Conservation (phyloP, 768 basidiomycete species). For the Boletus sensibilis region DNA sequence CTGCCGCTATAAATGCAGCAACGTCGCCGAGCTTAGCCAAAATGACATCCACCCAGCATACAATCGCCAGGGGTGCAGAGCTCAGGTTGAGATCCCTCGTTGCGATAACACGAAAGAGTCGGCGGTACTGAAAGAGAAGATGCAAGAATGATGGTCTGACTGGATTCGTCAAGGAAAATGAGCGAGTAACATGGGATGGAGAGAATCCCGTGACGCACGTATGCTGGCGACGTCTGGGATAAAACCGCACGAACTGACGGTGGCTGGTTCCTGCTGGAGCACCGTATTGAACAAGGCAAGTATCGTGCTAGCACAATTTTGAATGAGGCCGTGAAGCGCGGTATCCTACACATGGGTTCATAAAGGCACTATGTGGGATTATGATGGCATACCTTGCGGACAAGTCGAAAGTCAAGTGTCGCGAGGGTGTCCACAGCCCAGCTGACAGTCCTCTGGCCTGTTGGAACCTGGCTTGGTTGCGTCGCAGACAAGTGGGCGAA, state of each 20-base stretch:
- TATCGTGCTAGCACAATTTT: conserved; percentile 34
- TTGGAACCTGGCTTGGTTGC: background rate
- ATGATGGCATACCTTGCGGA: conserved; percentile 26
- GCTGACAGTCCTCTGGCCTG: conserved; percentile 13
- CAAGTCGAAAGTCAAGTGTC: conserved; percentile 29
- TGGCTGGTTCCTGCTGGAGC: conserved; percentile 7
- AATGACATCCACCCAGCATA: conserved; percentile 67
- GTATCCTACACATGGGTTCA: conserved; percentile 29
- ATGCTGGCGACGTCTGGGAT: conserved; percentile 16
- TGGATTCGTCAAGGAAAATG: conserved; percentile 15
- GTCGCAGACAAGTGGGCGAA: conserved; percentile 22
- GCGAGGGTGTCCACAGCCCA: conserved; percentile 26
- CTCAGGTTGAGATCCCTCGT: conserved; percentile 27
- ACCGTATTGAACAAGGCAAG: conserved; percentile 31
- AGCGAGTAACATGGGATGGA: background rate
- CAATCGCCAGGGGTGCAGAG: conserved; percentile 33
- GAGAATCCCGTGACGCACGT: conserved; percentile 15
- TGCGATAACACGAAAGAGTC: conserved; percentile 46
- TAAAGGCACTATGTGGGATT: background rate
- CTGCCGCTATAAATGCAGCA: conserved; percentile 31
- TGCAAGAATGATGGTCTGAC: conserved; percentile 34
- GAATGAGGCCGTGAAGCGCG: conserved; percentile 34
- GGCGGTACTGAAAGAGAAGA: conserved; percentile 53
- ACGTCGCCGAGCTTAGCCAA: conserved; percentile 51
- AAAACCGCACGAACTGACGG: conserved; percentile 4